Evolutionary conservation across 768 basidiomycete genomes (phyloP), one percentile per base, ranked within the genome.

Genomic region (Cystobasidium onofrii): DNA sequence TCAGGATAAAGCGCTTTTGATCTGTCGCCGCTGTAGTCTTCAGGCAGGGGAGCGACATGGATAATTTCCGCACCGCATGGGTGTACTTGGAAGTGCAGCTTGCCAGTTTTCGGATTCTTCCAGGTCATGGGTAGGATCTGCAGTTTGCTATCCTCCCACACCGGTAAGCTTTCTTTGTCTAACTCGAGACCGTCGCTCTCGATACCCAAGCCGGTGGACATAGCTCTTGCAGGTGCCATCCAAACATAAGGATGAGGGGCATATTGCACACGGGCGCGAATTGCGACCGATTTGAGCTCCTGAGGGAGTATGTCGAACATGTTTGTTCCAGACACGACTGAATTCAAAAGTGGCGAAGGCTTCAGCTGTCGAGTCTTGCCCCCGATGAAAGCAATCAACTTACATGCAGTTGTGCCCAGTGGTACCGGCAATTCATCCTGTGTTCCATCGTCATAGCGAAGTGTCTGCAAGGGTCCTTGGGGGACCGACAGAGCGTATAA

Each of bases 61-160:
- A 75, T 29, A 6, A 23, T 43, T 12, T 57, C 44, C 29, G 63
- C 66, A 3, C 75, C 78, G 15, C 67, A 70, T 6, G 77, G 92
- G 80, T 95, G 93, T 2, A 95, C 92, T 79, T 97, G 87, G 83
- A 94, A 88, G 80, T 94, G 90, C 25, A 97, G 84, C 1, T 83
- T 83, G 29, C 88, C 87, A 15, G 92, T 95, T 9, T 87, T 86
- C 0, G 92, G 91, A 81, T 94, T 95, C 84, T 94, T 94, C 93
- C 93, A 95, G 7, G 89, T 80, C 89, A 55, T 36, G 23, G 75
- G 64, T 43, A 64, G 66, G n/a, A 27, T 50, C 84, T 92, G 90
- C 79, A 89, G 74, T 80, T 86, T 89, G 46, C 83, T 83, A 79
- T 91, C 89, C 65, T 88, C 86, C 91, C 91, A 96, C n/a, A 84